phyloP scores from a whole-genome alignment of 257 asterid genomes.

The Datura wrightii region DNA sequence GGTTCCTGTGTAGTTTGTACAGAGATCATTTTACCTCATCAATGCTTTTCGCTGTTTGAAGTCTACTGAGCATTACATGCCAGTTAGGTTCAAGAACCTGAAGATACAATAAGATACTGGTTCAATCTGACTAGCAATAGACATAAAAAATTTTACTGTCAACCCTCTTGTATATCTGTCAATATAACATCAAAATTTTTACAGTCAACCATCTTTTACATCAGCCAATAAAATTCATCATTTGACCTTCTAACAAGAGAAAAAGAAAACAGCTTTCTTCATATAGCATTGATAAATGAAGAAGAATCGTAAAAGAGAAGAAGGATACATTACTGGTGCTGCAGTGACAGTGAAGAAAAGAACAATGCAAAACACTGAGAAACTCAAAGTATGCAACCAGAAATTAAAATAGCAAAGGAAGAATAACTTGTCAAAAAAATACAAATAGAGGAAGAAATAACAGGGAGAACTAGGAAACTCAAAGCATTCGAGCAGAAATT shows the following conservation, averaged over 20 bases:
- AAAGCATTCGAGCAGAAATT: neutral
- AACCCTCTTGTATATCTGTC: neutral
- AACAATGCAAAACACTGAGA: neutral
- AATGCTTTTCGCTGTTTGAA: slow-evolving; percentile 93
- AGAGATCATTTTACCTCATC: slow-evolving; percentile 66
- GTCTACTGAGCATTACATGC: slow-evolving; percentile 92
- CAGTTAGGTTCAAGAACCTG: slow-evolving; percentile 99
- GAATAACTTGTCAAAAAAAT: neutral
- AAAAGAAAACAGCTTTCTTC: neutral
- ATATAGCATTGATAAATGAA: slow-evolving; percentile 15
- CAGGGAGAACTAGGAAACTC: neutral
- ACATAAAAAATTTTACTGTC: neutral
- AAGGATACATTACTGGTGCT: neutral
- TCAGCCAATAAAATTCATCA: slow-evolving; percentile 3
- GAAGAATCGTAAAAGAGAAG: neutral
- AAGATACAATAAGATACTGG: slow-evolving; percentile 29
- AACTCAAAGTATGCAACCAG: neutral
- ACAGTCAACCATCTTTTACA: neutral
- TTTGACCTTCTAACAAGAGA: slow-evolving; percentile 22
- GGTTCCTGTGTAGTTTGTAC: neutral
- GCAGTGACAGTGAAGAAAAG: neutral
- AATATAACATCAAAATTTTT: neutral
- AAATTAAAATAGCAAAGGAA: neutral
- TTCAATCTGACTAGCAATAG: neutral
- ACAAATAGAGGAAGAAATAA: slow-evolving; percentile 4